These are phyloP conservation scores for Boletus pseudopeckii DNA, from an alignment of 768 basidiomycete genomes.

Conservation along the genomic window DNA sequence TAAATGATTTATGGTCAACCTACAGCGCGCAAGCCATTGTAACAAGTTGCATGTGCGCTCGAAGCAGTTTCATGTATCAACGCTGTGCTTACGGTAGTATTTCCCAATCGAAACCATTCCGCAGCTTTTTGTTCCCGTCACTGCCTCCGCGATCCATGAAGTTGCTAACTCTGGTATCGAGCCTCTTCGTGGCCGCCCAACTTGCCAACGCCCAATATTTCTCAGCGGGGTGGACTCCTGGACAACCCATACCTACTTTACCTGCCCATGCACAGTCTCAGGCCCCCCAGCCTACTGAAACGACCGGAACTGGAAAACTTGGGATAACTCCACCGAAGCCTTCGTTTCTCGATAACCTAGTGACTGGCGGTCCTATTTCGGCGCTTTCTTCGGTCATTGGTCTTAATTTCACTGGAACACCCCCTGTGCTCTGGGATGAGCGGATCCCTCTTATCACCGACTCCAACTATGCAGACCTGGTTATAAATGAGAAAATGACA, in stretches of 20 bases:
- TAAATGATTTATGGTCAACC: neutral
- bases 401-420: conserved; percentile 64
- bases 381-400: conserved; percentile 55
- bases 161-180: conserved; percentile 37
- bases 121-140: neutral
- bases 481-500: conserved; percentile 66
- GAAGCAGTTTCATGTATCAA: too few species aligned
- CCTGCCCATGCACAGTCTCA: conserved; percentile 12
- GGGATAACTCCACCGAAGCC: conserved; percentile 10
- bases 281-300: conserved; percentile 24
- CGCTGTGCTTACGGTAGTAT: neutral
- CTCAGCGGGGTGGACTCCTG: conserved; percentile 79
- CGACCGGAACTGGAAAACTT: conserved; percentile 27
- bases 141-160: conserved; percentile 42
- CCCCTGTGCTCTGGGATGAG: conserved; percentile 55
- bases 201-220: conserved; percentile 65
- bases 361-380: conserved; percentile 54
- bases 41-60: neutral
- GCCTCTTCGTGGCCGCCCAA: conserved; percentile 20
- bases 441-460: conserved; percentile 81
- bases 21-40: too few species aligned
- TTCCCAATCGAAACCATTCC: neutral
- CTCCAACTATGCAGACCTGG: conserved; percentile 68
- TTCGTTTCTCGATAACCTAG: conserved; percentile 33
- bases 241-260: conserved; percentile 49